Evolutionary conservation across 306 rosid species (phyloP).

Genomic region (Rubus idaeus): DNA sequence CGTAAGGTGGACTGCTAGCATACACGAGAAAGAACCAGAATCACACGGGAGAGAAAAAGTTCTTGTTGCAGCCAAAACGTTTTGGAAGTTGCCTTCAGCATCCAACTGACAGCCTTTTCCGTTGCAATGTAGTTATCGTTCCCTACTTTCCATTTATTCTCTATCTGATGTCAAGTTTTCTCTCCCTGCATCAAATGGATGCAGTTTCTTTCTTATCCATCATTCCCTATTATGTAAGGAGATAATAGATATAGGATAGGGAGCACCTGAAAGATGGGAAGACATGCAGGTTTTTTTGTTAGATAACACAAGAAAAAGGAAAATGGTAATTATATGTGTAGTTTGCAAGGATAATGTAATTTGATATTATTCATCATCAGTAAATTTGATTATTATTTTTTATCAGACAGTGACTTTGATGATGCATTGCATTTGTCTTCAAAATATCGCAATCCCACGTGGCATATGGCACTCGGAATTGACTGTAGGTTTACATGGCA

Average conservation of each 20-base stretch:
- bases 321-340: slow-evolving; percentile 26
- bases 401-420: not conserved
- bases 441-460: not conserved
- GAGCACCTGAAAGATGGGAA: slow-evolving; percentile 28
- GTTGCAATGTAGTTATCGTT: slow-evolving; percentile 41
- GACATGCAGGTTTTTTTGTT: slow-evolving; percentile 35
- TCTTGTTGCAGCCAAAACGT: slow-evolving; percentile 71
- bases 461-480: not conserved
- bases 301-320: slow-evolving; percentile 35
- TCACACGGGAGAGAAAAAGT: slow-evolving; percentile 75
- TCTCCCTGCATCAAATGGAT: slow-evolving; percentile 40
- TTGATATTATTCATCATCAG: slow-evolving; percentile 13
- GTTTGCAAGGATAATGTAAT: slow-evolving; percentile 32
- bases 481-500: not conserved
- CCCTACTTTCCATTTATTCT: slow-evolving; percentile 25
- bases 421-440: slow-evolving; percentile 3
- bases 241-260: slow-evolving; percentile 40
- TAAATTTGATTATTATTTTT: slow-evolving; percentile 13
- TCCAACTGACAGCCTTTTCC: slow-evolving; percentile 40
- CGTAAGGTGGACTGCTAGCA: slow-evolving; percentile 61
- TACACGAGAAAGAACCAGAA: slow-evolving; percentile 71
- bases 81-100: slow-evolving; percentile 60
- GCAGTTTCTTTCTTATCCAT: slow-evolving; percentile 40
- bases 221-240: slow-evolving; percentile 30
- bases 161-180: slow-evolving; percentile 24